Base-by-base conservation (phyloP, 129 eudicot species). In the Flaveria linearis region DNA sequence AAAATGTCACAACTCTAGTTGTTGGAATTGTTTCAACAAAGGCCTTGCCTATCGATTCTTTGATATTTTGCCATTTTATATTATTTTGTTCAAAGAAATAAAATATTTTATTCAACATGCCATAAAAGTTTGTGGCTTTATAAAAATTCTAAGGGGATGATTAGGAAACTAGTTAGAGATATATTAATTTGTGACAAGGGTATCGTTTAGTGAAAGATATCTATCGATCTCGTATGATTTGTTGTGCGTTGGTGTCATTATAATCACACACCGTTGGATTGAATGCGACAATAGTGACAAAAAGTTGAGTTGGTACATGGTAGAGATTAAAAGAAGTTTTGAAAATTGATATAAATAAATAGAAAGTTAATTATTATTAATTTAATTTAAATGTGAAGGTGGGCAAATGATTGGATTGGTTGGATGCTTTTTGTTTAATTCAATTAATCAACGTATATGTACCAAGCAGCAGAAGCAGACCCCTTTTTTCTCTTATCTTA, bases 391-490 rank as follows among this genome's bases (percentile, higher is more conserved):
- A 28, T 43, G 75, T 53, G 69, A 80, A 62, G 83, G 78, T 79
- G 83, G 73, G 26, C 51, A 80, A 80, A 80, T 80, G 79, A 80
- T 80, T 80, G 84, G 78, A 65, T 66, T 80, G 79, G 84, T 80
- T 80, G 74, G 75, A 80, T 80, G 83, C 79, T 80, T 80, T 80
- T 80, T 55, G 50, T 55, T 80, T 80, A 73, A 73, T 66, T 73
- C 13, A 45, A 8, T 45, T 4, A 80, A 80, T 80, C 69, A 66
- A 65, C 61, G 74, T 65, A 68, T 80, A 25, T 64, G 69, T 80
- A 80, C 79, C 83, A 80, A 80, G 73, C 83, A 72, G 57, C 79
- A 80, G 74, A 80, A 80, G 63, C 68, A 80, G 74, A 80, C 74
- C 83, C 82, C 83, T 67, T 80, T 33, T 56, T 74, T 58, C 57